Evolutionary conservation across 805 yeast genomes (phyloP).

Genomic region (Teunomyces funiuensis): DNA sequence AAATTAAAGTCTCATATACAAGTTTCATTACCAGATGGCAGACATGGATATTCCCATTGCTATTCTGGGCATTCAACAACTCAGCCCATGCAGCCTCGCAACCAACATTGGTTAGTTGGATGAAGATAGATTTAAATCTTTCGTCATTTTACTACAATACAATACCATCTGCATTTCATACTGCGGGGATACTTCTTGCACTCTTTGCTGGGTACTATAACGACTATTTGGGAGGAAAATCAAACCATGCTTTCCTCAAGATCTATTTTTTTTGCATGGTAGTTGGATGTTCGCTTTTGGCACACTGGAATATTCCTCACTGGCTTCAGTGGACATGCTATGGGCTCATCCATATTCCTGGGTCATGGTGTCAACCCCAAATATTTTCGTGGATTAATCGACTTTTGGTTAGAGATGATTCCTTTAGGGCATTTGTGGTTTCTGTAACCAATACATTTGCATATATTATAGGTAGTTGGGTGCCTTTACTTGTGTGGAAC

Average conservation of each 20-base stretch:
- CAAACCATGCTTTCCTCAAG: conserved; percentile 15
- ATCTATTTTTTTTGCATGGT: conserved; percentile 14
- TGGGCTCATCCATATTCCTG: conserved; percentile 17
- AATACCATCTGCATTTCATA: conserved; percentile 41
- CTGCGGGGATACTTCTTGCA: conserved; percentile 38
- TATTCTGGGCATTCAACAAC: conserved; percentile 40
- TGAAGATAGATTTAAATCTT: conserved; percentile 34
- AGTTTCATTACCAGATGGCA: conserved; percentile 18
- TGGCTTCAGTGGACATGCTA: conserved; percentile 22
- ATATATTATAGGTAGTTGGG: conserved; percentile 42
- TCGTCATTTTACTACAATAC: conserved; percentile 36
- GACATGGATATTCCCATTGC: conserved; percentile 17
- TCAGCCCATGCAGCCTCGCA: conserved; percentile 31
- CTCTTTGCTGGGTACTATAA: conserved; percentile 34
- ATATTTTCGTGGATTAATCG: conserved; percentile 25
- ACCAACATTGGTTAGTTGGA: conserved; percentile 49
- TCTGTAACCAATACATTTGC: conserved; percentile 43
- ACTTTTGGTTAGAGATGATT: conserved; percentile 22
- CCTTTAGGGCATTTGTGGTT: conserved; percentile 36
- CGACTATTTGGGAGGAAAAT: conserved; percentile 33
- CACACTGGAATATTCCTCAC: conserved; percentile 19
- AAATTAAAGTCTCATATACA: background rate
- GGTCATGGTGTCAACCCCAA: conserved; percentile 21
- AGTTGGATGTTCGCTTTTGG: conserved; percentile 18
- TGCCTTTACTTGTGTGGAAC: conserved; percentile 43